Conservation (phyloP, 1,139 yeast species). For the Pichia sp. region DNA sequence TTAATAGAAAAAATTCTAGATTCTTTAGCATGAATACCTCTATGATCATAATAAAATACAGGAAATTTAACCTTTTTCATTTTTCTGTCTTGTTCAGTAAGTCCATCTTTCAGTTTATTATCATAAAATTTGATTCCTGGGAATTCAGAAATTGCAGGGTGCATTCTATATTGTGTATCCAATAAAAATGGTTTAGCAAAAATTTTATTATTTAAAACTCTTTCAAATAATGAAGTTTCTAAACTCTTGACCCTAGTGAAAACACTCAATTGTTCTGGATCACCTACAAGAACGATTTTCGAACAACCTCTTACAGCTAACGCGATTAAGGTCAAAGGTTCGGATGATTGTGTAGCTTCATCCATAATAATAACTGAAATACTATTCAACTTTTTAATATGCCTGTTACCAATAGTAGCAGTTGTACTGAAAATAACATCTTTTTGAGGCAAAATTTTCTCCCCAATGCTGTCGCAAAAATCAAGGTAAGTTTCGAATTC, state of each 20-base stretch:
- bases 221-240: constrained; percentile 27
- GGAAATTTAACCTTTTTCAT: constrained; percentile 20
- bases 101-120: constrained; percentile 52
- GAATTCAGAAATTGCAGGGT: constrained; percentile 53
- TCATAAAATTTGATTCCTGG: constrained; percentile 52
- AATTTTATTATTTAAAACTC: constrained; percentile 28
- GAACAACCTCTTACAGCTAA: constrained; percentile 60
- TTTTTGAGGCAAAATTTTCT: constrained; percentile 51
- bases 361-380: constrained; percentile 66
- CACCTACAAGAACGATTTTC: constrained; percentile 66
- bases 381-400: constrained; percentile 46
- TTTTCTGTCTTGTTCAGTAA: constrained; percentile 41
- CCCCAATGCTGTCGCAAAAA: constrained; percentile 38
- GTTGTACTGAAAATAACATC: constrained; percentile 66
- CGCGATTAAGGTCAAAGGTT: constrained; percentile 62
- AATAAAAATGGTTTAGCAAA: constrained; percentile 58
- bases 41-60: constrained; percentile 21
- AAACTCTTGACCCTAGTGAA: constrained; percentile 53
- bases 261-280: constrained; percentile 54
- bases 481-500: constrained; percentile 37
- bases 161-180: constrained; percentile 70
- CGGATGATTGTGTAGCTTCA: constrained; percentile 65
- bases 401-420: constrained; percentile 62
- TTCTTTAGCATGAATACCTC: constrained; percentile 15
- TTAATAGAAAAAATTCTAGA: constrained; percentile 14